Evolutionary conservation across 2,329 filamentous ascomycete genomes (phyloP), one percentile per base, ranked within the genome.

Genomic region (Orbilia quercus): DNA sequence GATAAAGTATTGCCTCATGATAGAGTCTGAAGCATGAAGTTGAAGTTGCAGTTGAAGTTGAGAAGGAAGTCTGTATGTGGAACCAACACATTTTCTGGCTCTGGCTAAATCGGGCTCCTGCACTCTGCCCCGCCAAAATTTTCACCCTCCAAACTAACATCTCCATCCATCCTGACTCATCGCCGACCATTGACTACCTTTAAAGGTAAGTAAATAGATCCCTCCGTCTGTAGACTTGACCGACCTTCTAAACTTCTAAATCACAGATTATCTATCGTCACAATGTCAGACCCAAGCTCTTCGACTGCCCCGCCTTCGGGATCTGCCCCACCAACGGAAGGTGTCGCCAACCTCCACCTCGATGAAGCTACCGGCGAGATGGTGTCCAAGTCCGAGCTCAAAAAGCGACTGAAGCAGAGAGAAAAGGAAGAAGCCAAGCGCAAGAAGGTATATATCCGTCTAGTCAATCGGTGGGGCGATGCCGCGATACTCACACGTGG

Each of bases 281-380:
- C 16, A 14, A 75, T 75, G 74, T 60, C 74, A 44, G 74, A 75
- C 28, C 40, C 73, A 34, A 70, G 70, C 58, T 76, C 76, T 20
- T 84, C 85, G 75, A 81, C 82, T 76, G 81, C 79, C 75, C 77
- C 76, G 63, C 82, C 79, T 81, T 89, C 76, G 86, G 67, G 67
- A 42, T 65, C 67, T 45, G 67, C 67, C 67, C 69, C 69, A 38
- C 69, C 75, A 60, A 72, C 72, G 1, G 75, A 77, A 54, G 76
- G 70, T 45, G 57, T 73, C 44, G 74, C 86, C 79, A 91, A 94
- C 83, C 85, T 96, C 77, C 86, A 93, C 81, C 87, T 95, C 55
- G 95, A 99, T 81, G 91, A 96, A 79, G 91, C 93, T 76, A 98
- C 95, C 12, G 95, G 95, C 79, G 95, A 99, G 84, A 89, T 82